phyloP scores from a whole-genome alignment of 2,329 filamentous ascomycete species.

The Claviceps paspali region DNA sequence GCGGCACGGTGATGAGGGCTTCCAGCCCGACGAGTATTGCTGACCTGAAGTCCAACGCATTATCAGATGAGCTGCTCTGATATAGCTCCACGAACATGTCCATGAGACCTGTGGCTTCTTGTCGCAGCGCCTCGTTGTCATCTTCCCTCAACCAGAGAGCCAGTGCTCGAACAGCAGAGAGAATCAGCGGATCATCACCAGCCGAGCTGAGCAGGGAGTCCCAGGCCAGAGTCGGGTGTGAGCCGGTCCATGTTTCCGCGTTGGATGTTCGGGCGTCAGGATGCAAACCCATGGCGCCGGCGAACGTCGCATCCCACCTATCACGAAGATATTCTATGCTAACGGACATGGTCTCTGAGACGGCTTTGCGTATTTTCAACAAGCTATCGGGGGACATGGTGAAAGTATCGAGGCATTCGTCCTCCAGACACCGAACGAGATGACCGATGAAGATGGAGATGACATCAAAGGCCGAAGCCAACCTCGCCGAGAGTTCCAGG shows the following conservation, averaged over 20 bases:
- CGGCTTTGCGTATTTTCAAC: slow-evolving; percentile 42
- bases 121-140: slow-evolving; percentile 42
- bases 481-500: slow-evolving; percentile 30
- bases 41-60: slow-evolving; percentile 38
- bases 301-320: slow-evolving; percentile 52
- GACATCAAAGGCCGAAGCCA: slow-evolving; percentile 48
- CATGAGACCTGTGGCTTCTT: slow-evolving; percentile 40
- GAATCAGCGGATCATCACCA: slow-evolving; percentile 40
- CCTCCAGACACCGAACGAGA: slow-evolving; percentile 38
- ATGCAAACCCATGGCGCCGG: slow-evolving; percentile 46
- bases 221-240: slow-evolving; percentile 38
- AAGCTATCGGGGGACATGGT: slow-evolving; percentile 42
- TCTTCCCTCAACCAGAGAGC: slow-evolving; percentile 57
- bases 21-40: slow-evolving; percentile 45
- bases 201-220: slow-evolving; percentile 35
- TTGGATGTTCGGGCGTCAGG: slow-evolving; percentile 34
- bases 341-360: slow-evolving; percentile 48
- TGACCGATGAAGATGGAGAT: slow-evolving; percentile 44
- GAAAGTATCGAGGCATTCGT: slow-evolving; percentile 24
- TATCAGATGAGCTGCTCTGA: slow-evolving; percentile 16
- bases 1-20: slow-evolving; percentile 34
- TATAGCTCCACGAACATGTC: slow-evolving; percentile 53
- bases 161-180: slow-evolving; percentile 41
- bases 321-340: slow-evolving; percentile 53
- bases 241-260: slow-evolving; percentile 29